Conservation (phyloP, 192 early-diverging fungal species). For the Coemansia sp. region DNA sequence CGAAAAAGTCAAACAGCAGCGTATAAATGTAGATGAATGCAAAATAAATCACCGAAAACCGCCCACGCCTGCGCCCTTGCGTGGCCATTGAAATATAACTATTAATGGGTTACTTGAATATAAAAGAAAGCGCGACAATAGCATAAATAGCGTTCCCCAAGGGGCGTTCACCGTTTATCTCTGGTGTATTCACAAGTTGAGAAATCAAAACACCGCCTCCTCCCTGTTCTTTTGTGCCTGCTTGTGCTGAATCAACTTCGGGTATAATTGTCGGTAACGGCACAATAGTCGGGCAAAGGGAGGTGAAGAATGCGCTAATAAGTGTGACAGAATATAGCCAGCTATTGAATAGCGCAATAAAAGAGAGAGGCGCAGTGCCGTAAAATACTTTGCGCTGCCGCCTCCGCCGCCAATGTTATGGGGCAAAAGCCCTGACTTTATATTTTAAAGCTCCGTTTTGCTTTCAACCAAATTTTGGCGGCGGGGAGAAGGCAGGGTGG, state of each 20-base stretch:
- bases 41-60: conserved; percentile 52
- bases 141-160: no score
- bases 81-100: conserved; percentile 5
- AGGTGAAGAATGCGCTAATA: conserved; percentile 2
- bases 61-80: conserved; percentile 19
- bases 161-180: no score
- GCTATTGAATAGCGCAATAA: neutral
- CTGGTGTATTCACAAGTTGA: no score
- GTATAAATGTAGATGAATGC: conserved; percentile 49
- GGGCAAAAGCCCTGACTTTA: neutral
- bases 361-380: conserved; percentile 8
- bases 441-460: neutral
- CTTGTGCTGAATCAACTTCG: neutral
- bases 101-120: neutral
- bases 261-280: neutral
- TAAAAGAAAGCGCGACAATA: no score
- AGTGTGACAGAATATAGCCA: neutral
- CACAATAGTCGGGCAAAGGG: neutral
- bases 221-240: no score
- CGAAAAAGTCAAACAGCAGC: conserved; percentile 34
- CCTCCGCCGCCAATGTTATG: neutral
- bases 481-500: neutral
- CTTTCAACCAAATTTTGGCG: neutral
- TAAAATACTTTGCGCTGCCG: neutral
- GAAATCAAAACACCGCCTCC: no score